phyloP scores from a whole-genome alignment of 495 filamentous ascomycete genomes.

The Bathelium albidoporum region DNA sequence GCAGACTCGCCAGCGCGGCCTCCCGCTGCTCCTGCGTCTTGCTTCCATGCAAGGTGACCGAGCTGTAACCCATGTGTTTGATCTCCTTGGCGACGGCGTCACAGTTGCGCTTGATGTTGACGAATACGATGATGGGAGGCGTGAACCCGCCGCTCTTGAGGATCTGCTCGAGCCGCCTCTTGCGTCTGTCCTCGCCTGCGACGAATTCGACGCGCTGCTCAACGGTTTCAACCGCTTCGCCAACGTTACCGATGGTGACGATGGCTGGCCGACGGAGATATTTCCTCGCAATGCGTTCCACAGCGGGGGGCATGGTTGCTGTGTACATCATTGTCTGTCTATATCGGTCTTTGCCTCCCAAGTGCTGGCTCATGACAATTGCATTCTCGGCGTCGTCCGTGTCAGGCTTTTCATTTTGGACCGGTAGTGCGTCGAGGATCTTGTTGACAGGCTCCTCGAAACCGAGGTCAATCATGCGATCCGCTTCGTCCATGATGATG shows the following conservation, averaged over 20 bases:
- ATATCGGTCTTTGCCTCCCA: slow-evolving; percentile 79
- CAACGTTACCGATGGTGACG: slow-evolving; percentile 86
- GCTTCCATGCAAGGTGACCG: slow-evolving; percentile 84
- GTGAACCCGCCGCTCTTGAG: slow-evolving; percentile 75
- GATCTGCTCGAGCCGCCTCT: slow-evolving; percentile 91
- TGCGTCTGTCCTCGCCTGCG: slow-evolving; percentile 86
- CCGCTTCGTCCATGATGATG: slow-evolving; percentile 96
- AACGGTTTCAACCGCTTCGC: slow-evolving; percentile 97
- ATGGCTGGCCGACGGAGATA: slow-evolving; percentile 91
- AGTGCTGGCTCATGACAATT: slow-evolving; percentile 67
- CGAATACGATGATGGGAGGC: slow-evolving; percentile 95
- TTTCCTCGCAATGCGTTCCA: slow-evolving; percentile 92
- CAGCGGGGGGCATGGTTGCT: slow-evolving; percentile 88
- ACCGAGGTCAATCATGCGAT: slow-evolving; percentile 97
- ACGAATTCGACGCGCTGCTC: slow-evolving; percentile 96
- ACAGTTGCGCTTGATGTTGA: slow-evolving; percentile 99
- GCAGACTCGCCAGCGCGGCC: slow-evolving; percentile 77
- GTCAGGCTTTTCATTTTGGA: slow-evolving; percentile 91
- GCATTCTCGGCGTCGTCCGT: slow-evolving; percentile 88
- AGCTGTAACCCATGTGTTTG: slow-evolving; percentile 85
- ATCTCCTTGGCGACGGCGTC: slow-evolving; percentile 93
- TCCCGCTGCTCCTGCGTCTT: slow-evolving; percentile 98
- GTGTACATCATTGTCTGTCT: slow-evolving; percentile 99
- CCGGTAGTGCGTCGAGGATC: slow-evolving; percentile 94
- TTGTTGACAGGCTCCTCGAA: slow-evolving; percentile 98